Conservation (phyloP, 352 stramenopile species). For the Pythium monospermum region DNA sequence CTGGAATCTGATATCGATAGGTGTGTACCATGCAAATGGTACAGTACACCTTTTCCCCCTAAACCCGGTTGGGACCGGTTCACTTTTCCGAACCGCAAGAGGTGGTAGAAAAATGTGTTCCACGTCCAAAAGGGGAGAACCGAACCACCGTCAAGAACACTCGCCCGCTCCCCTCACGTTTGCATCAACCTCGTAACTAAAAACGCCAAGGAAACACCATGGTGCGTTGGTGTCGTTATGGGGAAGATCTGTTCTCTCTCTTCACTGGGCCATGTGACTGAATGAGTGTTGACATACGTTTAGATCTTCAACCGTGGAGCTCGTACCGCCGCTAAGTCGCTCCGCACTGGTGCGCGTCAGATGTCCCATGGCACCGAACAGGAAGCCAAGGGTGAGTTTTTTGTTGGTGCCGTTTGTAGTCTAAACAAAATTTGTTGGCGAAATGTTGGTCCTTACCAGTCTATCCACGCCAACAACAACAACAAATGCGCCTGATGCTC, state of each 20-base stretch:
- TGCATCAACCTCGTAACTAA: conserved; percentile 24
- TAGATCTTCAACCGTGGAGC: conserved; percentile 26
- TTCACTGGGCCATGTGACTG: conserved; percentile 1
- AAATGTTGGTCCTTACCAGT: no score
- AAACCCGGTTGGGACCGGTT: neutral
- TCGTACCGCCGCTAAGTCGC: conserved; percentile 41
- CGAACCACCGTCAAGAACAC: neutral
- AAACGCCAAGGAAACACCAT: conserved; percentile 19
- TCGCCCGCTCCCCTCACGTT: conserved; percentile 18
- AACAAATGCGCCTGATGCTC: conserved; percentile 1
- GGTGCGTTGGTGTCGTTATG: conserved; percentile 7
- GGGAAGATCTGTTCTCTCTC: neutral
- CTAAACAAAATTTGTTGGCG: no score
- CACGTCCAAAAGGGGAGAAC: neutral
- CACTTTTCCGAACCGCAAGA: neutral
- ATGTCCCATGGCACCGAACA: conserved; percentile 81
- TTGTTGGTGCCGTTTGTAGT: neutral
- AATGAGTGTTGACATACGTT: neutral
- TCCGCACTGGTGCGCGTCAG: conserved; percentile 52
- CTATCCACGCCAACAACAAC: no score
- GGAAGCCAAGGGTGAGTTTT: conserved; percentile 67
- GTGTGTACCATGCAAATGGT: no score
- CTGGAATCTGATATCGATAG: no score
- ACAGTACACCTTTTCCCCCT: neutral
- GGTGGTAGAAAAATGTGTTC: neutral